phyloP scores from a whole-genome alignment of 495 filamentous ascomycete genomes.

The Tuber microsphaerosporum region DNA sequence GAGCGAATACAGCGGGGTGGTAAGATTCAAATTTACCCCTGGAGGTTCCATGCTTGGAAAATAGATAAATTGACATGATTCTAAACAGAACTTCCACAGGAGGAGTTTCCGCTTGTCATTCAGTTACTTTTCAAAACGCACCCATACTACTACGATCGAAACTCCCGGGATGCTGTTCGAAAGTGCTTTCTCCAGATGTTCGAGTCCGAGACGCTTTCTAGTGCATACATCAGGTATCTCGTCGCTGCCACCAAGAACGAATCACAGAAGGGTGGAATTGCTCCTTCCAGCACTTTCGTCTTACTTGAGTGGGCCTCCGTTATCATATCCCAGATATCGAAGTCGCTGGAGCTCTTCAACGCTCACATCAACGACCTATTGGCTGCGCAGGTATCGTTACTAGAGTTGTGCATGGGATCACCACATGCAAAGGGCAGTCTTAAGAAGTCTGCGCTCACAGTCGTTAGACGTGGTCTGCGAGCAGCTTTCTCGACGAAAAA shows the following conservation, averaged over 20 bases:
- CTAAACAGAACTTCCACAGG: slow-evolving; percentile 29
- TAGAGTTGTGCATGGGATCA: slow-evolving; percentile 69
- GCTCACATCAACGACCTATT: slow-evolving; percentile 22
- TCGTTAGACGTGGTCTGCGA: slow-evolving; percentile 66
- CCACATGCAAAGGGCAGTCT: slow-evolving; percentile 28
- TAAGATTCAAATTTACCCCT: slow-evolving; percentile 28
- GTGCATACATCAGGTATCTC: slow-evolving; percentile 53
- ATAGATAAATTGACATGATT: slow-evolving; percentile 8
- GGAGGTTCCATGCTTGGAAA: not conserved
- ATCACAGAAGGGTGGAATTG: slow-evolving; percentile 64
- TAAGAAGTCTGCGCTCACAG: slow-evolving; percentile 52
- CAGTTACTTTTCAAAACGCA: slow-evolving; percentile 75
- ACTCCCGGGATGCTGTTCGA: slow-evolving; percentile 72
- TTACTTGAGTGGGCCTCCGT: slow-evolving; percentile 68
- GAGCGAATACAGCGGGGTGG: slow-evolving; percentile 45
- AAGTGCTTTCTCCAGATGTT: slow-evolving; percentile 62
- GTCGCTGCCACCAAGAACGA: slow-evolving; percentile 50
- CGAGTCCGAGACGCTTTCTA: slow-evolving; percentile 49
- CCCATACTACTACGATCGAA: slow-evolving; percentile 75
- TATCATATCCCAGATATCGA: slow-evolving; percentile 29
- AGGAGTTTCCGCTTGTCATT: slow-evolving; percentile 47
- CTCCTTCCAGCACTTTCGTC: slow-evolving; percentile 75
- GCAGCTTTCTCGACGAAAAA: slow-evolving; percentile 53
- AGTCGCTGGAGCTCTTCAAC: slow-evolving; percentile 21
- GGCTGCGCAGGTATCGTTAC: slow-evolving; percentile 30